Evolutionary conservation across 768 basidiomycete genomes (phyloP).

Genomic region (Imleria badia): DNA sequence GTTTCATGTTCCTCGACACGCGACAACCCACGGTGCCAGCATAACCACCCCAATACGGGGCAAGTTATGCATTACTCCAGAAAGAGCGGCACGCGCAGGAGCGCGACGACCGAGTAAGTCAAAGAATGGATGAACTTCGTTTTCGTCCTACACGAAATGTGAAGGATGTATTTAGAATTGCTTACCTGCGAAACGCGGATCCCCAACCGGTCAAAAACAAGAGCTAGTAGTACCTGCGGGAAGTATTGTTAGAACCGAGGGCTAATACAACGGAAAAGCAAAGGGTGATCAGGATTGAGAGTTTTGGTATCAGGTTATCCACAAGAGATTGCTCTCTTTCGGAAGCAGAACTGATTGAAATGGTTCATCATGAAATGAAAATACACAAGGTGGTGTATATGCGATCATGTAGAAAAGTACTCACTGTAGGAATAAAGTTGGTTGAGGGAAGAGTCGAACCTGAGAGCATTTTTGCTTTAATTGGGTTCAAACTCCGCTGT

Average conservation of each 20-base stretch:
- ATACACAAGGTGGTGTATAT: neutral
- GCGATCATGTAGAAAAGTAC: conserved; percentile 4
- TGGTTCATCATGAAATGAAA: conserved; percentile 44
- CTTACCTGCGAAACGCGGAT: neutral
- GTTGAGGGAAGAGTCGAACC: too few relatives aligned
- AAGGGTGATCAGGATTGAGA: conserved; percentile 47
- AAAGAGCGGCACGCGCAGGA: conserved; percentile 37
- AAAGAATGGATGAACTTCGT: conserved; percentile 85
- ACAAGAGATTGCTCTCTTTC: conserved; percentile 75
- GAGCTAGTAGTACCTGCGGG: neutral
- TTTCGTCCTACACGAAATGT: conserved; percentile 53
- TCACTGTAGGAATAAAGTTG: conserved; percentile 16
- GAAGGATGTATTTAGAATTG: neutral
- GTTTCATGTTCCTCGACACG: conserved; percentile 53
- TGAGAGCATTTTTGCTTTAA: too few relatives aligned
- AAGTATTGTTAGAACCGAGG: conserved; percentile 3
- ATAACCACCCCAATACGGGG: conserved; percentile 51
- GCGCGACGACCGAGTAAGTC: conserved; percentile 44
- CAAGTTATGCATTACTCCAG: conserved; percentile 35
- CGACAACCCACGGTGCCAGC: conserved; percentile 35
- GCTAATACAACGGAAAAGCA: neutral
- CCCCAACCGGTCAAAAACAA: neutral
- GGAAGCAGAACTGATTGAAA: conserved; percentile 79
- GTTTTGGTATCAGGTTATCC: conserved; percentile 55
- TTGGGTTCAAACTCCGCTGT: conserved; percentile 33